These are phyloP conservation scores for Rhynchospora breviuscula DNA, from an alignment of 176 grass and related monocot genomes.

Conservation along the genomic window DNA sequence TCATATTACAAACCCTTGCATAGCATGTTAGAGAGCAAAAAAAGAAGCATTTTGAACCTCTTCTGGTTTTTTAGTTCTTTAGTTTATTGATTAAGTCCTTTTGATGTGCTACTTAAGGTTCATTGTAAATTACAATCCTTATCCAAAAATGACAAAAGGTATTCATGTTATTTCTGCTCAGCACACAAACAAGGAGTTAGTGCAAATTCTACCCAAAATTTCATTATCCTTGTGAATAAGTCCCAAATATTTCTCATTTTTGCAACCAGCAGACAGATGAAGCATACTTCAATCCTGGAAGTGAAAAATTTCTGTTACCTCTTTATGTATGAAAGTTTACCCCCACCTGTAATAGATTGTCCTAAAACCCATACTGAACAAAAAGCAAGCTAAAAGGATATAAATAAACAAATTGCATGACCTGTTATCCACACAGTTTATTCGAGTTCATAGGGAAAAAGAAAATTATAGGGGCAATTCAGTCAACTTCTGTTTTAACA, in stretches of 20 bases:
- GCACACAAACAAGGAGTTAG: background rate
- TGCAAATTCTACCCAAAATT: background rate
- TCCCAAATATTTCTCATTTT: background rate
- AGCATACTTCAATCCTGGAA: background rate
- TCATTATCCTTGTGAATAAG: background rate
- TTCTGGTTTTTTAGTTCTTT: background rate
- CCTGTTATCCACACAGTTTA: background rate
- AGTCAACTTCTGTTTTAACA: background rate
- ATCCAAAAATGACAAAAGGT: background rate
- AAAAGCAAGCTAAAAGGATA: background rate
- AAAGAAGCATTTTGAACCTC: background rate
- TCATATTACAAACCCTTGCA: background rate
- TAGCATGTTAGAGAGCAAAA: conserved; percentile 6
- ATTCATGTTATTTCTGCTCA: background rate
- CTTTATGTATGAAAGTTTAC: background rate
- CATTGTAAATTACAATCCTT: background rate
- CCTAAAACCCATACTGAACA: background rate
- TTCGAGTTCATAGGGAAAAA: background rate
- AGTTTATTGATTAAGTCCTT: background rate
- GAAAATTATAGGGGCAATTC: background rate
- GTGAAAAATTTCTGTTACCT: background rate
- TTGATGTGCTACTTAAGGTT: background rate
- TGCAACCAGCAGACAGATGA: background rate
- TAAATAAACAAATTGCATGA: background rate
- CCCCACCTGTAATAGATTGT: background rate